Conservation (phyloP, 2,329 filamentous ascomycete species). For the Penicillium brevicompactum region DNA sequence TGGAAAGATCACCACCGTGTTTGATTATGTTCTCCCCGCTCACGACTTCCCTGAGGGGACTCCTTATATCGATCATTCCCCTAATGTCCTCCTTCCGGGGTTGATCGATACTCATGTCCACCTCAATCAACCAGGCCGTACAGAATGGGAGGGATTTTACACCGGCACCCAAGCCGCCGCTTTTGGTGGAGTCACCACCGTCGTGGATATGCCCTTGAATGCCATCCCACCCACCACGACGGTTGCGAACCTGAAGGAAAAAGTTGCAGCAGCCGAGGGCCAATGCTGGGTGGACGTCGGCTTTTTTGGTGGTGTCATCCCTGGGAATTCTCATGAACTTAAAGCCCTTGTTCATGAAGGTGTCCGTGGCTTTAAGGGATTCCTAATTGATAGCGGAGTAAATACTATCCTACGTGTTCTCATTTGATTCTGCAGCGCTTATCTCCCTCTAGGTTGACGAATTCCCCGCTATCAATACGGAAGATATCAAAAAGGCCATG, state of each 20-base stretch:
- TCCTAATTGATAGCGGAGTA: constrained; percentile 94
- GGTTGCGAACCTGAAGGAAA: constrained; percentile 76
- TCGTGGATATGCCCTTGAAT: constrained; percentile 97
- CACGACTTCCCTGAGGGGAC: constrained; percentile 72
- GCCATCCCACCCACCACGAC: constrained; percentile 96
- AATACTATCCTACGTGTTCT: constrained; percentile 22
- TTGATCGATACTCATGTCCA: constrained; percentile 98
- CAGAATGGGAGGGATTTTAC: constrained; percentile 98
- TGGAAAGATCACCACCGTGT: constrained; percentile 81
- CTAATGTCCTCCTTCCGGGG: constrained; percentile 81
- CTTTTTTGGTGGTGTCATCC: constrained; percentile 93
- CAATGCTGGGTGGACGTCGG: constrained; percentile 99
- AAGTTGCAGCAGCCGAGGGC: constrained; percentile 77
- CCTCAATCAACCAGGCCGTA: constrained; percentile 93
- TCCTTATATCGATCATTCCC: constrained; percentile 80
- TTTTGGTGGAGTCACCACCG: constrained; percentile 93
- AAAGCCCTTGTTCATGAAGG: constrained; percentile 79
- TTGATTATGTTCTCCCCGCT: constrained; percentile 70
- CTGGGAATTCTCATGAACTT: constrained; percentile 80
- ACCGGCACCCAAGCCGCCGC: constrained; percentile 92
- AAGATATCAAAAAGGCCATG: constrained; percentile 80
- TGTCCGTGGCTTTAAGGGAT: constrained; percentile 95
- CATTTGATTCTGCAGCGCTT: too few species aligned
- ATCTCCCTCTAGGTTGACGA: constrained; percentile 71
- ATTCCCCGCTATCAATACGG: constrained; percentile 84